Base-by-base conservation (phyloP, 2,329 filamentous ascomycete species). In the Dothistroma pini region DNA sequence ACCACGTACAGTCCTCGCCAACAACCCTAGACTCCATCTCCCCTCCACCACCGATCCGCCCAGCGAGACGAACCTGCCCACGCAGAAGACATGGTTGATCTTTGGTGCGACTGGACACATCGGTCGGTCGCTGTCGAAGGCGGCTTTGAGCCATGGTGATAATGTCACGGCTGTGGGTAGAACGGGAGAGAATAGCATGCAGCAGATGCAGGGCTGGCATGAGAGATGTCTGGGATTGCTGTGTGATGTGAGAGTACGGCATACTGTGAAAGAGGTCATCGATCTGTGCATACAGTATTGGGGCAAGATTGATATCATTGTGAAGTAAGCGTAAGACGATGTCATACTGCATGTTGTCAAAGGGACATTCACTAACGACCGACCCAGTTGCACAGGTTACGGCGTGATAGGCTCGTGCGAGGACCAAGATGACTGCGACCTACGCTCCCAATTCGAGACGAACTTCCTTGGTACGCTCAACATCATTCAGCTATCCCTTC, bases 61-160 rank as follows among this genome's bases (percentile, higher is more conserved):
- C 0, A 84, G 86, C 19, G 83, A 87, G 11, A 83, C 84, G 52
- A 87, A 88, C 60, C 86, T 89, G 11, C 81, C 85, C 1, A 89
- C 87, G 73, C 89, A 89, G 74, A 84, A 92, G 64, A 88, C 93
- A 78, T 97, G 93, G 93, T 86, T 97, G 73, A 91, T 97, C 58
- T 99, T 97, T 76, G 95, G 95, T 54, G 93, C 91, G 54, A 97
- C 93, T n/a, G 95, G 95, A 59, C 95, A 99, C 71, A 96, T 97
- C 83, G 95, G 95, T 61, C 88, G 91, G 56, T 96, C 90, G 8
- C 85, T 97, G 21, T 90, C 93, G 62, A 93, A 95, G 71, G 86
- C 85, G 58, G 91, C 90, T 16, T 82, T 97, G 22, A 81, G 85
- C 16, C 89, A 91, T 69, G 89, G 89, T 68, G 95, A 99, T 74